phyloP scores from a whole-genome alignment of 1,139 yeast genomes.

The Kazachstania sp. region DNA sequence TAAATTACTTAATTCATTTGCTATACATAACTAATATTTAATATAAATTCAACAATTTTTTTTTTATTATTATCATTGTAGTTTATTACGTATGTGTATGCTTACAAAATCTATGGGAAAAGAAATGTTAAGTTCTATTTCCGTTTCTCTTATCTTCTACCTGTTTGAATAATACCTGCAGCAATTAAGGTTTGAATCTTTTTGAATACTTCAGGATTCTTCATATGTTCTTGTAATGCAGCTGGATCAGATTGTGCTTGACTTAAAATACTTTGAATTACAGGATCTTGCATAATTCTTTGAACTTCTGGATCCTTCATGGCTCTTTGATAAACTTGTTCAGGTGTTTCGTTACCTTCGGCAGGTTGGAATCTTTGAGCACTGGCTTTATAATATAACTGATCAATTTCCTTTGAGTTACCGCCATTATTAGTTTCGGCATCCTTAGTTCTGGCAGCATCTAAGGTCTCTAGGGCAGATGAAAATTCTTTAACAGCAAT shows the following conservation, averaged over 20 bases:
- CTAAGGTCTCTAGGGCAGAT: slow-evolving; percentile 73
- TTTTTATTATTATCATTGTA: background rate
- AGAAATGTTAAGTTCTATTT: no score
- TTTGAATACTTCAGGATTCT: slow-evolving; percentile 83
- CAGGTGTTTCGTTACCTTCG: slow-evolving; percentile 86
- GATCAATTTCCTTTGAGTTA: slow-evolving; percentile 68
- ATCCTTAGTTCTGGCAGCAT: slow-evolving; percentile 69
- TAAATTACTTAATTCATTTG: background rate
- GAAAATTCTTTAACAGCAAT: slow-evolving; percentile 84
- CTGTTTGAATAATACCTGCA: slow-evolving; percentile 92
- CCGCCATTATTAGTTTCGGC: slow-evolving; percentile 53
- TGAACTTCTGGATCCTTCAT: slow-evolving; percentile 92
- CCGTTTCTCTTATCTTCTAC: slow-evolving; percentile 9
- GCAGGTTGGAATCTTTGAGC: slow-evolving; percentile 67
- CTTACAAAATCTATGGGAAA: no score
- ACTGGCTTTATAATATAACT: slow-evolving; percentile 68
- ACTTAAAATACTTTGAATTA: slow-evolving; percentile 88
- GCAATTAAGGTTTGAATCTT: slow-evolving; percentile 88
- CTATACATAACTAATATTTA: no score
- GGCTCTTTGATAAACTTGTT: slow-evolving; percentile 87
- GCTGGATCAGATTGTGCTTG: slow-evolving; percentile 97
- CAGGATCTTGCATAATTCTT: slow-evolving; percentile 86
- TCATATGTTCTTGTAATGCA: slow-evolving; percentile 95
- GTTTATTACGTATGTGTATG: no score
- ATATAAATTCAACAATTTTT: background rate